Conservation (phyloP, 2,329 filamentous ascomycete species). For the Nannizziopsis barbatae region DNA sequence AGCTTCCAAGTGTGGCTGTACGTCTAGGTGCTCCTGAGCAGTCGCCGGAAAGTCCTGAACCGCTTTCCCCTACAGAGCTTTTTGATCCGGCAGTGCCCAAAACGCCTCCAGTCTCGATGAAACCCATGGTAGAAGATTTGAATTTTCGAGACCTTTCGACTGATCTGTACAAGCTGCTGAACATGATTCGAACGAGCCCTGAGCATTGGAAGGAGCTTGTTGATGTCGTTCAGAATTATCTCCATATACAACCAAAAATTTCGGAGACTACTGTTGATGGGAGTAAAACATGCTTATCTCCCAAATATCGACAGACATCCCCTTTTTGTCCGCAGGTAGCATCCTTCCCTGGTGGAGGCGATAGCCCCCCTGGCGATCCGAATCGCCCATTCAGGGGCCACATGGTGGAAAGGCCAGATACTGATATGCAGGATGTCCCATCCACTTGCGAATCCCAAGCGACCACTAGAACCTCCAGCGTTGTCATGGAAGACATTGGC, state of each 20-base stretch:
- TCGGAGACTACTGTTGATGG: not conserved
- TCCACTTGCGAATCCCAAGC: constrained; percentile 31
- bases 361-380: constrained; percentile 15
- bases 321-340: constrained; percentile 9
- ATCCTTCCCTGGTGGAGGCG: constrained; percentile 15
- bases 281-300: not conserved
- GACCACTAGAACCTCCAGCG: constrained; percentile 3
- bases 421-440: constrained; percentile 48
- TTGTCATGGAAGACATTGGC: not conserved
- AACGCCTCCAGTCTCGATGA: not conserved
- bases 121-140: too few relatives aligned
- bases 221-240: constrained; percentile 10
- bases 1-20: too few relatives aligned
- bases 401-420: constrained; percentile 16
- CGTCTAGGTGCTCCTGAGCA: too few relatives aligned
- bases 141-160: too few relatives aligned
- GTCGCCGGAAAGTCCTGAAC: too few relatives aligned
- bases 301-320: not conserved
- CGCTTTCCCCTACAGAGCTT: too few relatives aligned
- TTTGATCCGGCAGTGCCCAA: too few relatives aligned
- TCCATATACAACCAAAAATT: not conserved
- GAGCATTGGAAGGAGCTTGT: constrained; percentile 11
- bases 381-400: constrained; percentile 13
- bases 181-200: constrained; percentile 12
- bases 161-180: constrained; percentile 11